Evolutionary conservation across 2,329 filamentous ascomycete genomes (phyloP).

Genomic region (Microthyrium microscopicum): DNA sequence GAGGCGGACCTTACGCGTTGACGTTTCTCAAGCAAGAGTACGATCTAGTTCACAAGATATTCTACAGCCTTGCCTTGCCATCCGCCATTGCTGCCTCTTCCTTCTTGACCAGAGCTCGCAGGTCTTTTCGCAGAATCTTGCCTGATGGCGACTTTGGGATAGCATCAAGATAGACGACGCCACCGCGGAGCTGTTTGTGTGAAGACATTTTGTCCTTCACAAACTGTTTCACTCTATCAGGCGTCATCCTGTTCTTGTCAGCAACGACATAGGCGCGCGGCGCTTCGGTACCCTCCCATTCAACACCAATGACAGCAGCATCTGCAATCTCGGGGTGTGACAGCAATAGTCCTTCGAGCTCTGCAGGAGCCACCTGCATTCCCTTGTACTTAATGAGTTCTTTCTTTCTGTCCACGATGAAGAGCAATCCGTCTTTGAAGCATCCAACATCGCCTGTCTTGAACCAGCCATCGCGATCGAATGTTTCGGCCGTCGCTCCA

Average conservation of each 20-base stretch:
- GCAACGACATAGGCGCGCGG: slow-evolving; percentile 28
- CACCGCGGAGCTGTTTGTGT: slow-evolving; percentile 21
- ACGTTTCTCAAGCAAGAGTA: too few species aligned
- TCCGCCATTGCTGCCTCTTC: slow-evolving; percentile 9
- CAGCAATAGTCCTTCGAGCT: slow-evolving; percentile 29
- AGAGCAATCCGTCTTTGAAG: slow-evolving; percentile 21
- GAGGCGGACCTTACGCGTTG: too few species aligned
- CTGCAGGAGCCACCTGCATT: slow-evolving; percentile 31
- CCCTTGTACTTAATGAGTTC: slow-evolving; percentile 35
- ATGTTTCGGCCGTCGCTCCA: slow-evolving; percentile 15
- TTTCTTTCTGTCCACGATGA: slow-evolving; percentile 26
- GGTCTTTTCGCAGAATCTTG: slow-evolving; percentile 22
- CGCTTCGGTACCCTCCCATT: slow-evolving; percentile 22
- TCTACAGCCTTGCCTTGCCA: slow-evolving; percentile 8
- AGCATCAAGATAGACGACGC: slow-evolving; percentile 20
- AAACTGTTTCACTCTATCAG: slow-evolving; percentile 16
- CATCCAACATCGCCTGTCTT: slow-evolving; percentile 22
- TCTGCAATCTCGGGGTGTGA: slow-evolving; percentile 25
- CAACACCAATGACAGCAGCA: slow-evolving; percentile 29
- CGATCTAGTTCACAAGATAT: too few species aligned
- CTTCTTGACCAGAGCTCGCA: slow-evolving; percentile 18
- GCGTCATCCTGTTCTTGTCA: slow-evolving; percentile 15
- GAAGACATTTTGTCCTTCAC: slow-evolving; percentile 18
- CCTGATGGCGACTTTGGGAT: slow-evolving; percentile 20
- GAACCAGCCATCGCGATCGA: slow-evolving; percentile 19